phyloP scores from a whole-genome alignment of 2,329 filamentous ascomycete genomes.

The Diplodia intermedia region DNA sequence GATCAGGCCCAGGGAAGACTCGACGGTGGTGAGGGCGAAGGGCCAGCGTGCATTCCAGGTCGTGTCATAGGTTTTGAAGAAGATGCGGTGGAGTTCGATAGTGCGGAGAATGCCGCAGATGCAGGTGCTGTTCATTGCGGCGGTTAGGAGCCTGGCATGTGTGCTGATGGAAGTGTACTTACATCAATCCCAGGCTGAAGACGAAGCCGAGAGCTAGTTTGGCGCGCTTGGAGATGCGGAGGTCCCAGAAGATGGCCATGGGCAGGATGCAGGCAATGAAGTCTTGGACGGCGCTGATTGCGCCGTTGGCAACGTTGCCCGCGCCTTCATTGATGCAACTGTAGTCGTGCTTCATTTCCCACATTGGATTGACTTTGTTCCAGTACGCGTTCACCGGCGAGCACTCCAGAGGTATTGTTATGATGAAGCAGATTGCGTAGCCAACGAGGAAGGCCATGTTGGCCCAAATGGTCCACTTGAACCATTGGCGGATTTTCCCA shows the following conservation, averaged over 20 bases:
- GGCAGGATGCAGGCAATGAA: conserved; percentile 52
- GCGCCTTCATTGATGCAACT: conserved; percentile 49
- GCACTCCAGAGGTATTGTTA: conserved; percentile 49
- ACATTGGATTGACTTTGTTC: conserved; percentile 46
- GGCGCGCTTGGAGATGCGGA: conserved; percentile 53
- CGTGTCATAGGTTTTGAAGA: conserved; percentile 49
- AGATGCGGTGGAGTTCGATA: conserved; percentile 46
- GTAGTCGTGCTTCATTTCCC: conserved; percentile 42
- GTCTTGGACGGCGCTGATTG: conserved; percentile 50
- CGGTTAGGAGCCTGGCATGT: not conserved
- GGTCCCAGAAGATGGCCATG: conserved; percentile 53
- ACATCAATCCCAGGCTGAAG: conserved; percentile 54
- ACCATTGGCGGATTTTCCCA: conserved; percentile 45
- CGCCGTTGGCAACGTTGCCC: conserved; percentile 48
- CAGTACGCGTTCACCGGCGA: conserved; percentile 51
- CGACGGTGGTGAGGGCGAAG: conserved; percentile 52
- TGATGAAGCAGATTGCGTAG: conserved; percentile 49
- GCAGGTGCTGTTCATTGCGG: conserved; percentile 34
- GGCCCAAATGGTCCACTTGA: conserved; percentile 48
- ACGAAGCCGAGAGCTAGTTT: conserved; percentile 55
- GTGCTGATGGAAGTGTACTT: conserved; percentile 31
- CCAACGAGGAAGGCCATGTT: conserved; percentile 49
- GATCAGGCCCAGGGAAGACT: conserved; percentile 52
- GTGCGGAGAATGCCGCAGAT: conserved; percentile 49
- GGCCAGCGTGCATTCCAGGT: conserved; percentile 50